Percentiles rank a stretch among this genome's conserved stretches.
Conservation (phyloP, 768 basidiomycete genomes). For the Fistulinella prunicolor region DNA sequence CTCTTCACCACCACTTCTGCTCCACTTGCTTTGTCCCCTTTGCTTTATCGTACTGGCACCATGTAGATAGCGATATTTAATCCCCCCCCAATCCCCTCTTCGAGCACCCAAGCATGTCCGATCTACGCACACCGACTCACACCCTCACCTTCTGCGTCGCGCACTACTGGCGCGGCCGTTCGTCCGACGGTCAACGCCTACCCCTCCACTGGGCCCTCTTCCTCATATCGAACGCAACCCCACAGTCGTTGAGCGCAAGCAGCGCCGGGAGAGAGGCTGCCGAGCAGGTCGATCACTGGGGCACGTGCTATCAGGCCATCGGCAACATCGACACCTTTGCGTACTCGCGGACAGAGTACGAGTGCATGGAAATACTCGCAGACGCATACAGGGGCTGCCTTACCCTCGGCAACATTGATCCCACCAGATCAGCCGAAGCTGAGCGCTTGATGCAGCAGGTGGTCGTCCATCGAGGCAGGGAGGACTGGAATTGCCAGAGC, state of each 20-base stretch:
- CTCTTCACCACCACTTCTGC: no score
- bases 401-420: conserved; percentile 20
- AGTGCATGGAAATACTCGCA: conserved; percentile 32
- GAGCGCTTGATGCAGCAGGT: conserved; percentile 25
- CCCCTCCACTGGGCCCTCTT: conserved; percentile 33
- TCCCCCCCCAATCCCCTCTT: no score
- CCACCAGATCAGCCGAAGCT: conserved; percentile 9
- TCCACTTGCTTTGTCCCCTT: no score
- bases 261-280: conserved; percentile 22
- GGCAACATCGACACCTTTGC: conserved; percentile 30
- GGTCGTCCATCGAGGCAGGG: conserved; percentile 21
- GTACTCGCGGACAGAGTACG: conserved; percentile 25
- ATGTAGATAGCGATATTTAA: conserved; percentile 9
- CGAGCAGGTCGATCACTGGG: conserved; percentile 29
- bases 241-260: conserved; percentile 17
- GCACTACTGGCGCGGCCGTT: conserved; percentile 29
- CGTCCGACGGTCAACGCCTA: conserved; percentile 17
- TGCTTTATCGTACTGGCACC: no score
- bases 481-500: conserved; percentile 33
- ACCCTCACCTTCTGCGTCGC: conserved; percentile 28
- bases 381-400: conserved; percentile 31
- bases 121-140: conserved; percentile 4
- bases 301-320: conserved; percentile 29
- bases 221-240: conserved; percentile 24
- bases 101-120: conserved; percentile 24